phyloP scores from a whole-genome alignment of 495 filamentous ascomycete species.

The Penicillium mononematosum region DNA sequence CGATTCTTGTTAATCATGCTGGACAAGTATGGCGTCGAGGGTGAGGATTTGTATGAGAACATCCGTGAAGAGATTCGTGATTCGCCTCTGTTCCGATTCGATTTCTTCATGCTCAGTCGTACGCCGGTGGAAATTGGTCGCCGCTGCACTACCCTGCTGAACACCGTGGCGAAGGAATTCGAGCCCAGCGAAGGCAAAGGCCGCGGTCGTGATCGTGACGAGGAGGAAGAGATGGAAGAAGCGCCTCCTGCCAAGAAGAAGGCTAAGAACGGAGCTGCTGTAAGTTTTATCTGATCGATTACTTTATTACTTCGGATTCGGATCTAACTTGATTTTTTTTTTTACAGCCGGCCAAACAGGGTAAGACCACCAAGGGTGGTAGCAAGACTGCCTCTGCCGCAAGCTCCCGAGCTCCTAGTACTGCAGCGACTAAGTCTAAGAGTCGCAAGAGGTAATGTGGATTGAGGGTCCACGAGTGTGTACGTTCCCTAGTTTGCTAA shows the following conservation, averaged over 20 bases:
- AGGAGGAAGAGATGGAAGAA: conserved; percentile 72
- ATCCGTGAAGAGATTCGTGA: conserved; percentile 93
- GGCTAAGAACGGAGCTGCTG: conserved; percentile 76
- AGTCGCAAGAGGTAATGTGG: conserved; percentile 46
- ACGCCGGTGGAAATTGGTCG: conserved; percentile 91
- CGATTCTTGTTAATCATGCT: conserved; percentile 92
- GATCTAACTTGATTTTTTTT: conserved; percentile 17
- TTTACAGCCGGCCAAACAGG: conserved; percentile 55
- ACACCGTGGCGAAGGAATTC: conserved; percentile 91
- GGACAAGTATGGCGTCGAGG: conserved; percentile 84
- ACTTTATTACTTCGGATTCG: neutral
- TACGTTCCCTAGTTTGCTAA: conserved; percentile 15
- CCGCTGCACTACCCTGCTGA: conserved; percentile 89
- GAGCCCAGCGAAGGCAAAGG: conserved; percentile 73
- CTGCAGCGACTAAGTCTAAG: conserved; percentile 48
- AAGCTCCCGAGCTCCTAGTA: conserved; percentile 58
- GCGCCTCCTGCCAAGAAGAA: conserved; percentile 90
- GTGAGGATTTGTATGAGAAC: conserved; percentile 77
- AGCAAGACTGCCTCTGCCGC: conserved; percentile 51
- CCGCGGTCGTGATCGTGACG: conserved; percentile 70
- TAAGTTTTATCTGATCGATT: conserved; percentile 33
- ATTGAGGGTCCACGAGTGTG: conserved; percentile 8
- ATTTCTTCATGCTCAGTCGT: conserved; percentile 97
- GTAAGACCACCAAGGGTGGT: conserved; percentile 56
- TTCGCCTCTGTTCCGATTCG: conserved; percentile 92